Evolutionary conservation across 148 eudicot species (phyloP).

Genomic region (Amaranthus cruentus): DNA sequence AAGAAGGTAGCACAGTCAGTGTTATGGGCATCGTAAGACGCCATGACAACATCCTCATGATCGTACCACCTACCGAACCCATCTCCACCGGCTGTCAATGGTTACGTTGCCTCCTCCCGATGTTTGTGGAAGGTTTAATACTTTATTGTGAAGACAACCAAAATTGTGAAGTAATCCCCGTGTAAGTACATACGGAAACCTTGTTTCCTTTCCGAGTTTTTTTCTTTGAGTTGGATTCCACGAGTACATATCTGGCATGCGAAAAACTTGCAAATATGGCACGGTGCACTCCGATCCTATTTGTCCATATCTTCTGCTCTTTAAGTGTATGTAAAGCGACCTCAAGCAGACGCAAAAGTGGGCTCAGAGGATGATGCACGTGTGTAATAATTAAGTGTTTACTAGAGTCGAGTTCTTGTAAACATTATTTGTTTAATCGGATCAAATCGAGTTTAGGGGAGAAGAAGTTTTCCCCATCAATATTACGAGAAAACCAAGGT

Average conservation of each 20-base stretch:
- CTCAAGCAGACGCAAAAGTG: constrained; percentile 17
- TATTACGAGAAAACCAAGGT: constrained; percentile 5
- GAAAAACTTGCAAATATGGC: constrained; percentile 15
- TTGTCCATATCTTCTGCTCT: constrained; percentile 18
- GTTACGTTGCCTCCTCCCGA: constrained; percentile 81
- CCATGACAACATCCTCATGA: constrained; percentile 83
- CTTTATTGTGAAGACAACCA: constrained; percentile 78
- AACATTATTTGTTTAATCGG: constrained; percentile 18
- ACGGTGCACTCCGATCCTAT: constrained; percentile 2
- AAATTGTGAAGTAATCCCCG: constrained; percentile 77
- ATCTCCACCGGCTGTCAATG: constrained; percentile 71
- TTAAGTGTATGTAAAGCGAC: constrained; percentile 22
- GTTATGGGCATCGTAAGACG: constrained; percentile 82
- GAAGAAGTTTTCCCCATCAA: constrained; percentile 14
- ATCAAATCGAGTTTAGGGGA: constrained; percentile 6
- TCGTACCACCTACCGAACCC: constrained; percentile 81
- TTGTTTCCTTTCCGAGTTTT: constrained; percentile 4
- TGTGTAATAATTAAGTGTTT: constrained; percentile 19
- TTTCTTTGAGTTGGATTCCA: constrained; percentile 4
- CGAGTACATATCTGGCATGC: constrained; percentile 29
- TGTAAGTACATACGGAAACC: constrained; percentile 33
- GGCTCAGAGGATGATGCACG: constrained; percentile 18
- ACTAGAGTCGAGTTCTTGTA: constrained; percentile 20
- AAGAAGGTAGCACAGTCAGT: constrained; percentile 93
- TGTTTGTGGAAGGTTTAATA: constrained; percentile 71